Percentiles rank a stretch among this genome's conserved stretches.
Conservation (phyloP, 139 green algal genomes). For the Deuterostichococcus epilithicus region DNA sequence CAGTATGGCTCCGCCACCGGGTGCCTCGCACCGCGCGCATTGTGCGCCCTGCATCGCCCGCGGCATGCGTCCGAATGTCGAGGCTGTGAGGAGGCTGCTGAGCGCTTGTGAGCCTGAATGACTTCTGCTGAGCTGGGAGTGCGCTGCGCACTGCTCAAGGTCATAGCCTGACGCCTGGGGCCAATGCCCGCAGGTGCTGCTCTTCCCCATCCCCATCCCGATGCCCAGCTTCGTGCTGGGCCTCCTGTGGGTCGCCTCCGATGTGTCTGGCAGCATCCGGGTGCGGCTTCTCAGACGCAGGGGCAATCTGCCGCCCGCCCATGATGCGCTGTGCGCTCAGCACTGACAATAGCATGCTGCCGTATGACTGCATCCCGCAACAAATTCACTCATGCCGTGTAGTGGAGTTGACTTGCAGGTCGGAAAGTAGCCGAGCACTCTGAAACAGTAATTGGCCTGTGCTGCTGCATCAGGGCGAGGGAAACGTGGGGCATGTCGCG, state of each 20-base stretch:
- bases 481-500: not conserved
- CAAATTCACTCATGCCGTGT: not conserved
- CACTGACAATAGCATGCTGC: too few relatives aligned
- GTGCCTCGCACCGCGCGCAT: too few relatives aligned
- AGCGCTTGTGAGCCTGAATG: too few relatives aligned
- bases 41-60: too few relatives aligned
- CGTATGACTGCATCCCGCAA: not conserved
- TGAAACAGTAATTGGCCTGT: not conserved
- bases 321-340: too few relatives aligned
- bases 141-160: too few relatives aligned
- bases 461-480: not conserved
- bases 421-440: not conserved
- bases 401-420: not conserved
- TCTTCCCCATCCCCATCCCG: not conserved
- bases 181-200: not conserved
- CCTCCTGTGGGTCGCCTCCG: not conserved
- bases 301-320: too few relatives aligned
- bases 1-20: too few relatives aligned
- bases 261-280: constrained; percentile 1
- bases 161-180: too few relatives aligned
- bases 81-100: not conserved
- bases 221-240: not conserved
- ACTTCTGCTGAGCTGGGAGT: too few relatives aligned
- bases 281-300: too few relatives aligned
- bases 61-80: too few relatives aligned